Base-by-base conservation (phyloP, 371 early-diverging fungal species). In the Cokeromyces recurvatus region DNA sequence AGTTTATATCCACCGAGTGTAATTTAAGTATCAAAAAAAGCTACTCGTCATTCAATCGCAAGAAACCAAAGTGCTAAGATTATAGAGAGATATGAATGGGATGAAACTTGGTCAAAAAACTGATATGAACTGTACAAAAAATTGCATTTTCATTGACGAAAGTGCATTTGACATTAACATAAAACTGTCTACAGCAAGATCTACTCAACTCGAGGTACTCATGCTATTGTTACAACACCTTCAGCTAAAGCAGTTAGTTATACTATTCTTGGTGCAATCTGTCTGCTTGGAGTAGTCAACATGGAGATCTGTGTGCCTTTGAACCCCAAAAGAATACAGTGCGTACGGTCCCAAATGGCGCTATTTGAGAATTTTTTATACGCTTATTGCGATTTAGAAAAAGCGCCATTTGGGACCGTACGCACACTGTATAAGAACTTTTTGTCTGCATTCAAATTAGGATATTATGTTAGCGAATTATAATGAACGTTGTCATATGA, bases 1-100 rank as follows among this genome's bases (percentile, higher is more conserved):
- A 21, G 32, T 34, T 44, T 20, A 25, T 43, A 10, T 29, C 25
- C 8, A 31, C 14, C 19, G 45, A 44, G 22, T 44, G 15, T 34
- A 44, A 44, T 14, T 6, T 44, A 12, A 31, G 31, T 16, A 34
- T 34, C 12, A 39, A 47, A 17, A 36, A 47, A 47, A 21, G 9
- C 16, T 68, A 20, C 59, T 65, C 15, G 37, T 79, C 40, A 57
- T 65, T 24, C 74, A 80, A 32, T 75, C 89, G 86, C 41, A 20
- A 14, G 29, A 38, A 47, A 38, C 38, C 25, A 39, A 20, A 19
- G 23, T 24, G 22, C 15, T 4, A 24, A 21, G 11, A 27, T 47
- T 24, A 29, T 24, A 10, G 25, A 36, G 10, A 34, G 45, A 32
- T 22, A 22, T 21, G n/a, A 22, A 22, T 32, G 46, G 27, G 25